A percentile compares a stretch with the other conserved stretches of the same genome.
These are phyloP conservation scores for Orbilia javanica DNA, from an alignment of 2,329 filamentous ascomycete species.

Conservation along the genomic window DNA sequence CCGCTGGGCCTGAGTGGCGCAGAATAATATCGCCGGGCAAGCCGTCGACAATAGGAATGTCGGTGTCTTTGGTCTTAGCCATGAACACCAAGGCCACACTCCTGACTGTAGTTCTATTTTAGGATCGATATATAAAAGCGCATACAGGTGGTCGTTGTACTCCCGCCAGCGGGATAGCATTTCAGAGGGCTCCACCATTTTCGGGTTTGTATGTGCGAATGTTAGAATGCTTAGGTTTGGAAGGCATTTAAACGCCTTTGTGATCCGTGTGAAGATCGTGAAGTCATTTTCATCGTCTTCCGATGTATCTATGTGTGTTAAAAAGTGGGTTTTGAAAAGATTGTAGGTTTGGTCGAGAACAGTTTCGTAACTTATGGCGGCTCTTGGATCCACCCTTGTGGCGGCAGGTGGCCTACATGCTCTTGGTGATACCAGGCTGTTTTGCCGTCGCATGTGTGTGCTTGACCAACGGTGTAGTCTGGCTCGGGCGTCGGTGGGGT, in stretches of 20 bases:
- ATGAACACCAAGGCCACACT: constrained; percentile 43
- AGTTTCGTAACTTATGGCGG: constrained; percentile 10
- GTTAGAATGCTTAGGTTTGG: constrained; percentile 24
- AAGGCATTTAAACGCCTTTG: constrained; percentile 17
- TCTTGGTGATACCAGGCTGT: neutral
- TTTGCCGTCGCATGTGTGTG: constrained; percentile 36
- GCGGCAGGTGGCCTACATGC: neutral
- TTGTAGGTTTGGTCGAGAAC: constrained; percentile 21
- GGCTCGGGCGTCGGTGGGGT: constrained; percentile 12
- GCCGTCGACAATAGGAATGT: constrained; percentile 31
- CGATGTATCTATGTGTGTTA: neutral
- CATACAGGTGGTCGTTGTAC: constrained; percentile 48
- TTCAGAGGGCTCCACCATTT: constrained; percentile 25
- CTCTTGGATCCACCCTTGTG: neutral
- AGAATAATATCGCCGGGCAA: constrained; percentile 47
- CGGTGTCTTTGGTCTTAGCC: constrained; percentile 38
- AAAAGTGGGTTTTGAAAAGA: constrained; percentile 39
- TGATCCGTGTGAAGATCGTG: constrained; percentile 30
- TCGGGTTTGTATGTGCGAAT: constrained; percentile 50
- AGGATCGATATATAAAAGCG: constrained; percentile 44
- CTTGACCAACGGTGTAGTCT: constrained; percentile 37
- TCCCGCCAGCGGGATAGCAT: constrained; percentile 40
- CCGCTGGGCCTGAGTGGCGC: constrained; percentile 36
- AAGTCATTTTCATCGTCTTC: constrained; percentile 26
- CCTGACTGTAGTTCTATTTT: constrained; percentile 40